Percentiles rank a stretch among this genome's conserved stretches.
Evolutionary conservation across 2,329 filamentous ascomycete species (phyloP).

Genomic region (Ophidiomyces ophidiicola): DNA sequence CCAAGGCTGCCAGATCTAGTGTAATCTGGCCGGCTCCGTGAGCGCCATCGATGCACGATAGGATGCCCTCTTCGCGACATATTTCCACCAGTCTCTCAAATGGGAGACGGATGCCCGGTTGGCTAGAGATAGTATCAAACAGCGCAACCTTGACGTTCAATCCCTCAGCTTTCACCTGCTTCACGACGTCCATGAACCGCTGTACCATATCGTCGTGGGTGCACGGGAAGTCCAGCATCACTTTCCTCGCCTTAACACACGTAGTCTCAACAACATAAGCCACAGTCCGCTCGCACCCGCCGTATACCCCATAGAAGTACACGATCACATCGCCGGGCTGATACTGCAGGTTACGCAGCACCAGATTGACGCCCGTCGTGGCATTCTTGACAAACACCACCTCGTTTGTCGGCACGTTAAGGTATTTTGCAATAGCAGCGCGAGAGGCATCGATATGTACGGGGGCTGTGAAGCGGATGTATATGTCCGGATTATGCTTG

Average conservation of each 20-base stretch:
- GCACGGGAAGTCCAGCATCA: slow-evolving; percentile 56
- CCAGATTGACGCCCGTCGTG: slow-evolving; percentile 56
- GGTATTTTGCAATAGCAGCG: slow-evolving; percentile 48
- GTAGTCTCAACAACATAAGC: slow-evolving; percentile 60
- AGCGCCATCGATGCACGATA: slow-evolving; percentile 71
- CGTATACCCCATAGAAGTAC: slow-evolving; percentile 68
- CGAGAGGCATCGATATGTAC: slow-evolving; percentile 52
- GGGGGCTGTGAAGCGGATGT: slow-evolving; percentile 58
- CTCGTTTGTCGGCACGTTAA: slow-evolving; percentile 54
- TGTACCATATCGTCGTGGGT: slow-evolving; percentile 54
- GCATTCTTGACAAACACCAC: slow-evolving; percentile 73
- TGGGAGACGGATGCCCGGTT: slow-evolving; percentile 68
- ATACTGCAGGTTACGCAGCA: slow-evolving; percentile 64
- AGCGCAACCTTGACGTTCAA: slow-evolving; percentile 55
- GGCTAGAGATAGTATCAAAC: slow-evolving; percentile 69
- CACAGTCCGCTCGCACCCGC: slow-evolving; percentile 61
- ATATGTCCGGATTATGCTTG: slow-evolving; percentile 61
- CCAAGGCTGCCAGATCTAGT: slow-evolving; percentile 52
- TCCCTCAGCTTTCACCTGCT: slow-evolving; percentile 42
- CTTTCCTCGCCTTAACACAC: slow-evolving; percentile 38
- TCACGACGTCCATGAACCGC: slow-evolving; percentile 49
- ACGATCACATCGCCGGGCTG: slow-evolving; percentile 58
- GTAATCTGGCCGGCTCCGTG: slow-evolving; percentile 71
- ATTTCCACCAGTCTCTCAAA: slow-evolving; percentile 54
- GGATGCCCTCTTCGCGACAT: slow-evolving; percentile 54